A percentile compares a stretch with the other conserved stretches of the same genome.
These are phyloP conservation scores for Lodderomyces metapsilosis DNA, from an alignment of 1,139 yeast species.

Conservation along the genomic window DNA sequence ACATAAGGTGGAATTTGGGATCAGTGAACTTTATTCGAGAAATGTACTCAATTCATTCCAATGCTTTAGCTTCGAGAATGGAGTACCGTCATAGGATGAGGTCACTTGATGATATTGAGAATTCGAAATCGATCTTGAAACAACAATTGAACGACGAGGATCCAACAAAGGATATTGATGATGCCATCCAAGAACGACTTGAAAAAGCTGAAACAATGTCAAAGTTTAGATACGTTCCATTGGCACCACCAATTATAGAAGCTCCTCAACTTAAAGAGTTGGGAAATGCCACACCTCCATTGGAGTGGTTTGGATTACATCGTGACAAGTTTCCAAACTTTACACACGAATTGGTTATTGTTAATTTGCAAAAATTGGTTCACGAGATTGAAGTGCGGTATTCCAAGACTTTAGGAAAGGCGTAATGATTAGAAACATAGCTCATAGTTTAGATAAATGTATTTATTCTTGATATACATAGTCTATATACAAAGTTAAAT, in stretches of 20 bases:
- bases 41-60: constrained; percentile 70
- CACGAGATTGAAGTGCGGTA: constrained; percentile 58
- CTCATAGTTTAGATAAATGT: no score
- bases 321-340: constrained; percentile 80
- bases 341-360: constrained; percentile 77
- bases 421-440: constrained; percentile 17
- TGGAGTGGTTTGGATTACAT: constrained; percentile 96
- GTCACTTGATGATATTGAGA: constrained; percentile 13
- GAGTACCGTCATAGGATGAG: constrained; percentile 23
- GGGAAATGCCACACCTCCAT: constrained; percentile 96
- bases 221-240: constrained; percentile 60
- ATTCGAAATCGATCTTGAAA: constrained; percentile 13
- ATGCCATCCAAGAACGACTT: constrained; percentile 56
- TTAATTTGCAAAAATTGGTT: constrained; percentile 69
- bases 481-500: no score
- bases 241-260: constrained; percentile 77
- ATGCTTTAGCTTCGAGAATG: constrained; percentile 39
- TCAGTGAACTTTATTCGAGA: constrained; percentile 88
- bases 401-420: constrained; percentile 44
- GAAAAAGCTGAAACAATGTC: constrained; percentile 63
- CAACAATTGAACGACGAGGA: constrained; percentile 25
- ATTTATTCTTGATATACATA: no score
- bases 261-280: constrained; percentile 87
- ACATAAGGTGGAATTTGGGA: constrained; percentile 90
- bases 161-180: constrained; percentile 37